Conservation (phyloP, 2,329 filamentous ascomycete genomes). For the Sporothrix brunneoviolacea region DNA sequence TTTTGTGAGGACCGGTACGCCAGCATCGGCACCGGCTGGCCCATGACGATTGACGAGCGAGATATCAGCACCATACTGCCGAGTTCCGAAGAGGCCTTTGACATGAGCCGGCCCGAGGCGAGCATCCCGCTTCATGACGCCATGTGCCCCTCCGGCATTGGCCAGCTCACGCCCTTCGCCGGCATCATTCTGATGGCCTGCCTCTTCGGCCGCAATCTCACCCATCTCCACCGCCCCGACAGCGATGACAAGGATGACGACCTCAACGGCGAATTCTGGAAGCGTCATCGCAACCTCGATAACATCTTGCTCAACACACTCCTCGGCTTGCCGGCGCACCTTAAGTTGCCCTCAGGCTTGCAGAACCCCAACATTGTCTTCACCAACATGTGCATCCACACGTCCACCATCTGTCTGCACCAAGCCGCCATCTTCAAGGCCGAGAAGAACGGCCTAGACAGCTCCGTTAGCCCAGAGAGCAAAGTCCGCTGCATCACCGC, state of each 20-base stretch:
- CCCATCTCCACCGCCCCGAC: conserved; percentile 83
- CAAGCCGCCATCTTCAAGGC: conserved; percentile 98
- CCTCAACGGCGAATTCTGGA: conserved; percentile 93
- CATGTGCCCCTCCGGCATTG: conserved; percentile 63
- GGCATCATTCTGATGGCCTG: conserved; percentile 80
- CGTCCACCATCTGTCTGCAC: conserved; percentile 93
- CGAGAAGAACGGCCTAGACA: conserved; percentile 75
- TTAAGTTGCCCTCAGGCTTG: conserved; percentile 73
- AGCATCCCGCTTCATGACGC: conserved; percentile 64
- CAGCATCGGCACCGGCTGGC: conserved; percentile 95
- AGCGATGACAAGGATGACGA: conserved; percentile 76
- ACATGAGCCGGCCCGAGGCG: conserved; percentile 68
- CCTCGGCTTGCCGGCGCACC: conserved; percentile 69
- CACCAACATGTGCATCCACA: conserved; percentile 94
- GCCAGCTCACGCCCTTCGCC: conserved; percentile 69
- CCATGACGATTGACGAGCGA: conserved; percentile 84
- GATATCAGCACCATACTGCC: conserved; percentile 87
- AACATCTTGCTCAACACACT: conserved; percentile 84
- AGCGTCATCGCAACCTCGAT: conserved; percentile 80
- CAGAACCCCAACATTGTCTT: conserved; percentile 81
- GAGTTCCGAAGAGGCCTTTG: conserved; percentile 74
- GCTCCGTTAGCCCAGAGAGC: conserved; percentile 76
- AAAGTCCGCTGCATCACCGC: conserved; percentile 90
- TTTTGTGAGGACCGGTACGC: conserved; percentile 89
- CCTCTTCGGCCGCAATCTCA: conserved; percentile 83